phyloP scores from a whole-genome alignment of 345 rosid genomes.

The Rhodamnia argentea region DNA sequence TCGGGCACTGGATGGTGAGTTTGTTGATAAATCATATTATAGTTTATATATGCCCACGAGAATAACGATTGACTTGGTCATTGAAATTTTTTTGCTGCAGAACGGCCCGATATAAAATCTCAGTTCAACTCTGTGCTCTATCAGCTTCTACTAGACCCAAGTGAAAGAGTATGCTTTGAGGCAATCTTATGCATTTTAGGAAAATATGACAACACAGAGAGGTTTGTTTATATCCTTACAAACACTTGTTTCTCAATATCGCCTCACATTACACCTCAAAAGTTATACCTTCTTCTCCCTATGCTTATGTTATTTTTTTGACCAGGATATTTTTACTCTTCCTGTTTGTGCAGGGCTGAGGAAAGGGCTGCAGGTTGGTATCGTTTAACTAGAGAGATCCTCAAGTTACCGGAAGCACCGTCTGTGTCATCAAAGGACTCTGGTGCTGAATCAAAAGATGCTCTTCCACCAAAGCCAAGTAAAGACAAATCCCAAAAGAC shows the following conservation, averaged over 20 bases:
- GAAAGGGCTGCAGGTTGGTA: conserved; percentile 99
- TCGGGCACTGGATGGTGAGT: conserved; percentile 87
- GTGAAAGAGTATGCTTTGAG: conserved; percentile 99
- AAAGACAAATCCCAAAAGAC: conserved; percentile 83
- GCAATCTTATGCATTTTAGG: conserved; percentile 90
- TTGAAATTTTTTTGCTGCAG: conserved; percentile 27
- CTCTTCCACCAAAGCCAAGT: conserved; percentile 30
- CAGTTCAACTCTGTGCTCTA: conserved; percentile 91
- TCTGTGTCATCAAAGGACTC: conserved; percentile 51
- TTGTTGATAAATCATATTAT: conserved; percentile 3
- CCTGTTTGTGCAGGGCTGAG: conserved; percentile 42
- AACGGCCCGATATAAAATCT: conserved; percentile 89
- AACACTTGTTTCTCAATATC: neutral
- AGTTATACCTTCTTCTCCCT: neutral
- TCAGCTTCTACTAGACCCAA: conserved; percentile 95
- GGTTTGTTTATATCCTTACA: conserved; percentile 28
- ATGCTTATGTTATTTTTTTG: neutral
- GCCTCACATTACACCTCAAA: neutral
- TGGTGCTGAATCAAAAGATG: conserved; percentile 25
- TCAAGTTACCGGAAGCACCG: conserved; percentile 92
- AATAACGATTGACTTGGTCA: conserved; percentile 2
- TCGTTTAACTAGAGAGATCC: conserved; percentile 90
- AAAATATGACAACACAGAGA: conserved; percentile 65
- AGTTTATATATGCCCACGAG: neutral
- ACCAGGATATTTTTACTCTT: neutral